Percentiles rank a stretch among this genome's conserved stretches.
Conservation (phyloP, 2,329 filamentous ascomycete species). For the Sclerotinia subarctica region DNA sequence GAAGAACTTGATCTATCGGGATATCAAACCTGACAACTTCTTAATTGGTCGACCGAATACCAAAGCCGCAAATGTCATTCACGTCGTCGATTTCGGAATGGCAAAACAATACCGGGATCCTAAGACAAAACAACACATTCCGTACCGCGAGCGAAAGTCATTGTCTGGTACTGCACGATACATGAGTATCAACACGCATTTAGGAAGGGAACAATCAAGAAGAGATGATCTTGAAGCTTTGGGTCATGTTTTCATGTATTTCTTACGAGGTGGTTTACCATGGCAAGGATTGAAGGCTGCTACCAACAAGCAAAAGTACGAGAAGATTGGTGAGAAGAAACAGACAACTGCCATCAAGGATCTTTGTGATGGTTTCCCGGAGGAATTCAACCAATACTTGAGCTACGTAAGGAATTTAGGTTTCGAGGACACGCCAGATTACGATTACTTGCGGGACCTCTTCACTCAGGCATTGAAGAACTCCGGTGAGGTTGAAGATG, state of each 20-base stretch:
- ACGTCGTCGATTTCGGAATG: constrained; percentile 99
- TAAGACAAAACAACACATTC: constrained; percentile 98
- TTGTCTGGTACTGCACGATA: constrained; percentile 95
- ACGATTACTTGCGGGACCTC: constrained; percentile 93
- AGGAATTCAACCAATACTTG: constrained; percentile 97
- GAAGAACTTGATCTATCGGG: constrained; percentile 98
- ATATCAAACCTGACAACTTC: constrained; percentile 99
- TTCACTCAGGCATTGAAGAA: constrained; percentile 96
- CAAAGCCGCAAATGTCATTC: constrained; percentile 95
- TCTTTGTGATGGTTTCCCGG: constrained; percentile 90
- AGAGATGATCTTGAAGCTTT: constrained; percentile 92
- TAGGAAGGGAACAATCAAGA: constrained; percentile 92
- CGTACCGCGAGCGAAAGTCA: constrained; percentile 94
- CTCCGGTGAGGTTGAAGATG: constrained; percentile 90
- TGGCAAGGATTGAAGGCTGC: constrained; percentile 73
- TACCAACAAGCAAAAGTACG: constrained; percentile 94
- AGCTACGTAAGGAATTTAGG: constrained; percentile 96
- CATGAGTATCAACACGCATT: constrained; percentile 99
- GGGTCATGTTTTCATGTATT: constrained; percentile 73
- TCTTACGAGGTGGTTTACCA: constrained; percentile 65
- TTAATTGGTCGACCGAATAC: constrained; percentile 88
- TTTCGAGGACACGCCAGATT: constrained; percentile 97
- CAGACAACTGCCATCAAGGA: constrained; percentile 97
- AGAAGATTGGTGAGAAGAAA: constrained; percentile 99
- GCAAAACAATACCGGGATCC: constrained; percentile 98